Evolutionary conservation across 192 early-diverging fungal genomes (phyloP).

Genomic region (Piromyces finnis): DNA sequence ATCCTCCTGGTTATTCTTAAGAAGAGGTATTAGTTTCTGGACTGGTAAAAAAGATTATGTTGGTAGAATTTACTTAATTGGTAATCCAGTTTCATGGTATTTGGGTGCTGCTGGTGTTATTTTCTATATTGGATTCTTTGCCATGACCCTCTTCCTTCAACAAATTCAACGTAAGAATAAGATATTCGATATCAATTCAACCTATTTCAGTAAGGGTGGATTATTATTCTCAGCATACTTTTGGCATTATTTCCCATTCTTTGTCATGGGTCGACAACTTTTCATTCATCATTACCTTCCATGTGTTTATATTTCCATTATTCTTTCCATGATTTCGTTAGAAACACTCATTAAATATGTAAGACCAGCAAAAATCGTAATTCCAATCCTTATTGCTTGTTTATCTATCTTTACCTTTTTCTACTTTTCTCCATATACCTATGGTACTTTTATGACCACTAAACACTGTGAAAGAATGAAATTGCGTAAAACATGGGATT

Average conservation of each 20-base stretch:
- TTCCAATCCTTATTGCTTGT: not conserved
- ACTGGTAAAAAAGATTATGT: constrained; percentile 12
- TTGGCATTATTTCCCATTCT: constrained; percentile 76
- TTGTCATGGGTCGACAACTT: constrained; percentile 72
- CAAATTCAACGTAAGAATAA: constrained; percentile 55
- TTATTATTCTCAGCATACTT: constrained; percentile 73
- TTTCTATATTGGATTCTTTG: constrained; percentile 5
- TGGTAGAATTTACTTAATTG: constrained; percentile 24
- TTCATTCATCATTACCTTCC: constrained; percentile 93
- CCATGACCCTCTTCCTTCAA: constrained; percentile 40
- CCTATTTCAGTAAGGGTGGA: constrained; percentile 28
- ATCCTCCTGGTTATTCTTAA: constrained; percentile 19
- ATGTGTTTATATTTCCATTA: constrained; percentile 68
- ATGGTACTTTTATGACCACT: constrained; percentile 61
- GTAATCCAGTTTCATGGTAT: constrained; percentile 33
- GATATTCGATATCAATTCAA: not conserved
- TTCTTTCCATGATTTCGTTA: constrained; percentile 5
- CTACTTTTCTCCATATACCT: constrained; percentile 60
- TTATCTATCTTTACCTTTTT: constrained; percentile 15
- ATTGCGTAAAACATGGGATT: constrained; percentile 69
- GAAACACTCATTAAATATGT: not conserved
- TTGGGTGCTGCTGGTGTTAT: constrained; percentile 6
- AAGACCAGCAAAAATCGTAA: not conserved
- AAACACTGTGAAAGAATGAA: constrained; percentile 57
- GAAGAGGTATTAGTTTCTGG: constrained; percentile 33